Conservation (phyloP, 1,139 yeast species). For the Kurtzmaniella natalensis region DNA sequence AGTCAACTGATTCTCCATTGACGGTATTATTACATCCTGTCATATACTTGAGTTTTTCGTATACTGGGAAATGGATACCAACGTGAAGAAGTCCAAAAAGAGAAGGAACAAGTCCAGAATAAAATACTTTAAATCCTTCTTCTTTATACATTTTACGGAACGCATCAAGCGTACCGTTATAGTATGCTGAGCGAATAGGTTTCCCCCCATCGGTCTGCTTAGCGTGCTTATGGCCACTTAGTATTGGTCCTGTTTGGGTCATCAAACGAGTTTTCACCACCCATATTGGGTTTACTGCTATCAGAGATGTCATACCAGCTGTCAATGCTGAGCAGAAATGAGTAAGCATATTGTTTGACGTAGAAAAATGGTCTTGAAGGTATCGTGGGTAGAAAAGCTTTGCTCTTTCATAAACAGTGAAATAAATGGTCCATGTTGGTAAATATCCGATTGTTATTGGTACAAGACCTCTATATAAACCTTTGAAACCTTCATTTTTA, state of each 20-base stretch:
- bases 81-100: constrained; percentile 88
- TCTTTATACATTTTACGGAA: constrained; percentile 68
- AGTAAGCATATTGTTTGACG: constrained; percentile 22
- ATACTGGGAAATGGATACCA: constrained; percentile 96
- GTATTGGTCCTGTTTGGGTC: constrained; percentile 60
- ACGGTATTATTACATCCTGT: constrained; percentile 32
- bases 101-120: constrained; percentile 88
- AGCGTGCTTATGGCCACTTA: background rate
- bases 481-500: constrained; percentile 73
- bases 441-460: constrained; percentile 92
- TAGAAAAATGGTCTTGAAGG: constrained; percentile 19
- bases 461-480: constrained; percentile 84
- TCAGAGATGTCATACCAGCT: constrained; percentile 84
- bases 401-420: constrained; percentile 80
- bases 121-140: constrained; percentile 83
- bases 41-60: constrained; percentile 66
- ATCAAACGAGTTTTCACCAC: constrained; percentile 91
- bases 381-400: constrained; percentile 40
- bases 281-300: constrained; percentile 96
- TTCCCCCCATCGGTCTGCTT: too few relatives aligned
- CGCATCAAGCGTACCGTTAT: constrained; percentile 80
- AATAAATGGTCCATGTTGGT: constrained; percentile 97
- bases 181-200: constrained; percentile 37
- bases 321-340: constrained; percentile 81
- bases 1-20: constrained; percentile 12